A percentile compares a stretch with the other conserved stretches of the same genome.
Conservation (phyloP, 2,329 filamentous ascomycete species). For the Metarhizium robertsii region DNA sequence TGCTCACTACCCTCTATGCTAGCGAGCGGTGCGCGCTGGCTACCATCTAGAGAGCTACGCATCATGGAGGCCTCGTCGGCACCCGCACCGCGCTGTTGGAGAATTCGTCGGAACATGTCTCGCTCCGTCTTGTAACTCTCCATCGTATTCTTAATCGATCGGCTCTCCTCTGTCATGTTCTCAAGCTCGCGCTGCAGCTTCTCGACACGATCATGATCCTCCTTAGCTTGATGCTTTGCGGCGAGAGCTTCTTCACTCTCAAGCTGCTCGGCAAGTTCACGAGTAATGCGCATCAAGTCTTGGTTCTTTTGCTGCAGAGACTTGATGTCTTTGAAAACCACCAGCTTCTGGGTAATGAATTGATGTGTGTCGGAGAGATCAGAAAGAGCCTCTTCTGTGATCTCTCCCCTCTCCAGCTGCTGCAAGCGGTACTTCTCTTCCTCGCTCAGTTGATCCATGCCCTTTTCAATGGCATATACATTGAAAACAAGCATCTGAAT, state of each 20-base stretch:
- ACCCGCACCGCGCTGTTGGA: slow-evolving; percentile 59
- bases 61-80: slow-evolving; percentile 60
- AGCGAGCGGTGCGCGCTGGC: slow-evolving; percentile 41
- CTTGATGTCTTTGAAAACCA: slow-evolving; percentile 76
- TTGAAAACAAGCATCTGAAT: slow-evolving; percentile 87
- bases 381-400: slow-evolving; percentile 59
- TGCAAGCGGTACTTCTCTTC: slow-evolving; percentile 70
- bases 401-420: slow-evolving; percentile 65
- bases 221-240: slow-evolving; percentile 51
- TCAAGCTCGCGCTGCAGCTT: slow-evolving; percentile 63
- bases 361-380: slow-evolving; percentile 78
- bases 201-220: slow-evolving; percentile 64
- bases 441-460: slow-evolving; percentile 58
- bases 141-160: slow-evolving; percentile 70
- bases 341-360: slow-evolving; percentile 83
- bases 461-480: slow-evolving; percentile 72
- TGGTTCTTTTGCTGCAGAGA: slow-evolving; percentile 85
- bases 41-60: slow-evolving; percentile 58
- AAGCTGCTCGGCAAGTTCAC: slow-evolving; percentile 78
- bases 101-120: slow-evolving; percentile 93
- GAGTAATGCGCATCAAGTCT: slow-evolving; percentile 71
- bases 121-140: slow-evolving; percentile 93
- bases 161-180: slow-evolving; percentile 73
- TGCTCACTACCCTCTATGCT: slow-evolving; percentile 50
- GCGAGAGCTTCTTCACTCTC: slow-evolving; percentile 80